Base-by-base conservation (phyloP, 2,329 filamentous ascomycete species). In the Cladorrhinum sp. region DNA sequence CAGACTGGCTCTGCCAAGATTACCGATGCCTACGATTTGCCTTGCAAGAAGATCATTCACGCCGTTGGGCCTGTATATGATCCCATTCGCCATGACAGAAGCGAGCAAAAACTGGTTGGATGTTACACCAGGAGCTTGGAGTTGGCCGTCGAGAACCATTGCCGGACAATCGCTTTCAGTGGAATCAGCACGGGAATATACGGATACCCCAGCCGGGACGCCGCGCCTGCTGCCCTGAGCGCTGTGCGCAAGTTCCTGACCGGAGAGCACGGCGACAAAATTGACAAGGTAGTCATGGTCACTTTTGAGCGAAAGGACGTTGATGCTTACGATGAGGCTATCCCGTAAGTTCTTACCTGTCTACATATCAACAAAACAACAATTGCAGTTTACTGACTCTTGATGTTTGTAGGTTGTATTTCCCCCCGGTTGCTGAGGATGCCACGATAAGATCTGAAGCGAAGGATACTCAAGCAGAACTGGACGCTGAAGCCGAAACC, bases 171-270 rank as follows among this genome's bases (percentile, higher is more conserved):
- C 59, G 95, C 91, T 0, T 97, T 99, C 68, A 86, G 88, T 46
- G 88, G 86, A 20, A 82, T 98, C 62, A 96, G 92, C 71, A 97
- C 94, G 0, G 95, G 94, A 0, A 74, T 96, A 1, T 98, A 96
- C 71, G 91, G 91, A 0, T 98, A 96, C 71, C 94, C 94, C 0
- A 90, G 85, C 67, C 65, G 71, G 0, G 82, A 87, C 46, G 95
- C 94, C 1, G 91, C 92, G 0, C 73, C 79, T n/a, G 81, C 88
- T 9, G 95, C 92, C 1, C 81, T 89, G 57, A 77, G 82, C 30
- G 74, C 83, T 1, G 82, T 87, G 9, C 79, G 82, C 58, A 71
- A 75, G 36, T 88, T 85, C 63, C 69, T 88, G n/a, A 78, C 81
- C 18, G 71, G 75, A 3, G 67, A 77, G 3, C 68, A 77, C 12